Conservation (phyloP, 176 grass and related monocot genomes). For the Hsuehochloa calcarea region DNA sequence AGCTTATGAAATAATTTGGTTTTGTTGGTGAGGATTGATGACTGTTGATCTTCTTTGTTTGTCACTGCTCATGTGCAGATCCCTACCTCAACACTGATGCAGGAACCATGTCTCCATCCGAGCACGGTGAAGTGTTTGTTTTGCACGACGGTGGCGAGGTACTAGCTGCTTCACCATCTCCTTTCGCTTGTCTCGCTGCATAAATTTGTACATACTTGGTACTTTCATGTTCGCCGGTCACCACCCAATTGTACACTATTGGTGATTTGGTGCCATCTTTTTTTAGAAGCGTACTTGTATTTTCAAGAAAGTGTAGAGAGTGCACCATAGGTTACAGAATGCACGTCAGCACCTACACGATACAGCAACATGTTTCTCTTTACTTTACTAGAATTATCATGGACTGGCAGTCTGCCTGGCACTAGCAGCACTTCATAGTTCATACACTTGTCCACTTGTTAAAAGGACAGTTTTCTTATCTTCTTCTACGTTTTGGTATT, state of each 20-base stretch:
- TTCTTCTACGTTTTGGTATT: constrained; percentile 1
- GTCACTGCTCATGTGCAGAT: constrained; percentile 56
- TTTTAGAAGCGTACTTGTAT: background rate
- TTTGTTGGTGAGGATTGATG: background rate
- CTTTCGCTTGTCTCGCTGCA: background rate
- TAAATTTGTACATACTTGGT: background rate
- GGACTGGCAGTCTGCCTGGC: background rate
- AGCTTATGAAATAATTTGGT: background rate
- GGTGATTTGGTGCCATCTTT: background rate
- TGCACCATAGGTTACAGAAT: background rate
- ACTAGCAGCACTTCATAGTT: background rate
- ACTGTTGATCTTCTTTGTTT: constrained; percentile 1
- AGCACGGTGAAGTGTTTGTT: constrained; percentile 98
- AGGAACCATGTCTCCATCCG: constrained; percentile 96
- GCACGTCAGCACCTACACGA: constrained; percentile 6
- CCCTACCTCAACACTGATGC: constrained; percentile 98
- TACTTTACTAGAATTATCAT: background rate
- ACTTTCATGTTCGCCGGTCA: background rate
- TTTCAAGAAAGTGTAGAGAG: background rate
- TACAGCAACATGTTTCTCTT: background rate
- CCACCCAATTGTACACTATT: background rate
- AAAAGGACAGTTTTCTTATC: background rate
- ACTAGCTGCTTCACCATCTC: constrained; percentile 18
- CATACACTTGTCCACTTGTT: background rate
- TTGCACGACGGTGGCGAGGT: constrained; percentile 98